Base-by-base conservation (phyloP, 306 rosid genomes). In the Luffa acutangula region DNA sequence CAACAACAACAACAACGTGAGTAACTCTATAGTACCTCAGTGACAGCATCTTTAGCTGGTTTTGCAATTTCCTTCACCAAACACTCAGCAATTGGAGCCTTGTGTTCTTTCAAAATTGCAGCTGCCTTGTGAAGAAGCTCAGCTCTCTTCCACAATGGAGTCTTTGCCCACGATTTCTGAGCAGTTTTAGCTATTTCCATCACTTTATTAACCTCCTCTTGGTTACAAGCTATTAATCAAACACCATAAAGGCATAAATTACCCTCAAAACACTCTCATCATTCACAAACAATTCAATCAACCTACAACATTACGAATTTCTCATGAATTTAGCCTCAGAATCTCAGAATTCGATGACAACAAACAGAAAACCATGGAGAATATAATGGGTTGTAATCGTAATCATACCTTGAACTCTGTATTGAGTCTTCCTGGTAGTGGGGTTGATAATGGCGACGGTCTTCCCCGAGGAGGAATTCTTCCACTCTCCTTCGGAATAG, bases 71-170 rank as follows among this genome's bases (percentile, higher is more conserved):
- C 99, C 81, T 93, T 96, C 48, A 93, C 92, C 42, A 96, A 78
- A 18, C 96, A 89, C 88, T 96, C 97, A 11, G 97, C 98, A 86
- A 96, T 90, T 77, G 92, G 86, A 80, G 90, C 90, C 81, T 89
- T 96, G 85, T 96, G 94, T 60, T 96, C 94, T 84, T 93, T 96
- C 59, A 96, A 91, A 69, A 95, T 91, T 49, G 97, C 90, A 79
- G 97, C 99, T 36, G 97, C 98, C 83, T 90, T 95, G 85, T 95
- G 99, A 86, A 95, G 97, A 20, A 95, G 91, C 67, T 95, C 99
- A 12, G 99, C 98, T 21, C 99, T 71, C 87, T 90, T 95, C 99
- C 97, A 95, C 1, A 96, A 90, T 36, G 99, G 99, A n/a, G 98
- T 96, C 88, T 91, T 96, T 3, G 99, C 98, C 99, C 97, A 96